phyloP scores from a whole-genome alignment of 768 basidiomycete species.

The Phanerochaete carnosa region DNA sequence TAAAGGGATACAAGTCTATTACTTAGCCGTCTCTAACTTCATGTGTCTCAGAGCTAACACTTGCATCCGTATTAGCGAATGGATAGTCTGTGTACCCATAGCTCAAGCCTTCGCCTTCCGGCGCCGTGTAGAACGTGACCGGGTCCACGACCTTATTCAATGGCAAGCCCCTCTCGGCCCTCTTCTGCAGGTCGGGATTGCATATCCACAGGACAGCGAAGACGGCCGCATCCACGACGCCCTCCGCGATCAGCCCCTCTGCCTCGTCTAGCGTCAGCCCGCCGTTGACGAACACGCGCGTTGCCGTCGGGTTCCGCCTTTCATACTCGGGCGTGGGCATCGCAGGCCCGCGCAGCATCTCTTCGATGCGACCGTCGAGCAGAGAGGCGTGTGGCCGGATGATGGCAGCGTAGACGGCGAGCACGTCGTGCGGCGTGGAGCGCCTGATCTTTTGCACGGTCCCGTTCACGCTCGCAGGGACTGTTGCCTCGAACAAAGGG shows the following conservation, averaged over 20 bases:
- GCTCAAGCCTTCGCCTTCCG: not conserved
- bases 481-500: not conserved
- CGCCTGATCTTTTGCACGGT: slow-evolving; percentile 2
- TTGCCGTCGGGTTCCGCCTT: slow-evolving; percentile 2
- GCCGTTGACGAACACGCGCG: slow-evolving; percentile 9
- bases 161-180: slow-evolving; percentile 2
- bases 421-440: slow-evolving; percentile 5
- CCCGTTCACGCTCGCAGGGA: not conserved
- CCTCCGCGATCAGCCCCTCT: slow-evolving; percentile 4
- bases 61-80: not conserved
- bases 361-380: not conserved
- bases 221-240: slow-evolving; percentile 4
- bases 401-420: slow-evolving; percentile 5
- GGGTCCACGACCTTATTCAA: not conserved
- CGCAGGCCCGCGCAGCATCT: slow-evolving; percentile 1
- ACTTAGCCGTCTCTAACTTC: no score
- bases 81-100: not conserved
- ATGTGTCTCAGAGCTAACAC: no score
- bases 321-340: slow-evolving; percentile 3
- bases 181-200: slow-evolving; percentile 8
- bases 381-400: not conserved
- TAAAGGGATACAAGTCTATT: no score
- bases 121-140: not conserved
- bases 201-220: slow-evolving; percentile 5
- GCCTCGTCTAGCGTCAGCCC: slow-evolving; percentile 3